These are phyloP conservation scores for Termitomyces sp. DNA, from an alignment of 768 basidiomycete species.

Conservation along the genomic window DNA sequence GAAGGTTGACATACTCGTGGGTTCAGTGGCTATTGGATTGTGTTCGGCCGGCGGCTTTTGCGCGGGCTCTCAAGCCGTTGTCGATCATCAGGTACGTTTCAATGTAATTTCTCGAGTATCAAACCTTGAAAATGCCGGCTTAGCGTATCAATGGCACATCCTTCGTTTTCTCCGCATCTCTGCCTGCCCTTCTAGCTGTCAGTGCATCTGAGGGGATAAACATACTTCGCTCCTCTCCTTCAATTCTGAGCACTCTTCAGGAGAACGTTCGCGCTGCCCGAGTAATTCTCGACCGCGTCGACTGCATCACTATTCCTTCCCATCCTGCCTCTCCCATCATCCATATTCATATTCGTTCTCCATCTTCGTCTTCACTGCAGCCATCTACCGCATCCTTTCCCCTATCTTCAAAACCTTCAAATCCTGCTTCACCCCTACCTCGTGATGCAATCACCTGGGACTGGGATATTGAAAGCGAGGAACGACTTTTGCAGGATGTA, in stretches of 20 bases:
- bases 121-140: not conserved
- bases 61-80: slow-evolving; percentile 75
- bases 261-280: slow-evolving; percentile 78
- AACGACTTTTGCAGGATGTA: slow-evolving; percentile 81
- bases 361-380: slow-evolving; percentile 19
- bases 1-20: slow-evolving; percentile 93
- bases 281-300: slow-evolving; percentile 73
- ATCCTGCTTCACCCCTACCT: slow-evolving; percentile 40
- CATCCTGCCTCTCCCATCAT: slow-evolving; percentile 85
- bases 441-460: slow-evolving; percentile 43
- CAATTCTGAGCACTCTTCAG: slow-evolving; percentile 68
- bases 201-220: slow-evolving; percentile 83
- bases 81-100: slow-evolving; percentile 73
- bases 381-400: slow-evolving; percentile 19
- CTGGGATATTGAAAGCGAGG: slow-evolving; percentile 64
- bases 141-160: slow-evolving; percentile 94
- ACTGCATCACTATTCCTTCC: slow-evolving; percentile 78
- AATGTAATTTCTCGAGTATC: not conserved
- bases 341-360: slow-evolving; percentile 62
- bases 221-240: slow-evolving; percentile 69
- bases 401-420: slow-evolving; percentile 33
- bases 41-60: slow-evolving; percentile 91
- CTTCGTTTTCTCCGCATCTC: slow-evolving; percentile 94
- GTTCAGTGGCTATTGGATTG: slow-evolving; percentile 81
- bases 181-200: slow-evolving; percentile 86